Base-by-base conservation (phyloP, 2,329 filamentous ascomycete genomes). In the Paracamarosporium sp. region DNA sequence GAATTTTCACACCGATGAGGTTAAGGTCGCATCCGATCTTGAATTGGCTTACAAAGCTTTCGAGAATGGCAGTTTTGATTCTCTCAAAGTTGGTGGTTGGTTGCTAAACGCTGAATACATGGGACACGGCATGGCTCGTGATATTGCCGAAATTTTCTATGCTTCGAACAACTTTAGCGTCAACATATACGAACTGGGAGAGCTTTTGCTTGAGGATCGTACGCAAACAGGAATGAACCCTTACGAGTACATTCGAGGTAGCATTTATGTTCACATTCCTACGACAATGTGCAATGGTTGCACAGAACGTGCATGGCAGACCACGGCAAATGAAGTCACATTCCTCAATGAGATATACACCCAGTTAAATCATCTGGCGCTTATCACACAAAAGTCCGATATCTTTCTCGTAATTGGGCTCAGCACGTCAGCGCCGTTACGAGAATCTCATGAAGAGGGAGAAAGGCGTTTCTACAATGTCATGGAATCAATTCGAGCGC, bases 131-230 rank as follows among this genome's bases (percentile, higher is more conserved):
- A 33, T 56, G 31, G 54, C 54, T 46, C 54, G 54, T 6, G 48
- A 56, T 7, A 44, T 56, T 4, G 54, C 54, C n/a, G 54, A 52
- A 22, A 41, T 47, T 8, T 56, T 45, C 20, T 56, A 56, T 30
- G 12, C 47, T 20, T n/a, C 30, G 7, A 36, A 52, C 15, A 22
- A 40, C 22, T 55, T 55, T 12, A 31, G 9, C 31, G 13, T 47
- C 15, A 11, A 48, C 5, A 27, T 43, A 22, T 13, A 36, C 7
- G 15, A 52, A 3, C 47, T 56, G n/a, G n/a, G 25, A 11, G 41
- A 52, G 17, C 27, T 56, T 17, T 48, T 56, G n/a, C n/a, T 24
- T 9, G 40, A 15, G 3, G 47, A 56, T 25, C 54, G 40, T 12
- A 56, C 54, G n/a, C 24, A 45, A 33, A 56, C 46, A 22, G 54